Percentiles rank a stretch among this genome's conserved stretches.
Conservation (phyloP, 306 rosid genomes). For the Pyrus bretschneideri region DNA sequence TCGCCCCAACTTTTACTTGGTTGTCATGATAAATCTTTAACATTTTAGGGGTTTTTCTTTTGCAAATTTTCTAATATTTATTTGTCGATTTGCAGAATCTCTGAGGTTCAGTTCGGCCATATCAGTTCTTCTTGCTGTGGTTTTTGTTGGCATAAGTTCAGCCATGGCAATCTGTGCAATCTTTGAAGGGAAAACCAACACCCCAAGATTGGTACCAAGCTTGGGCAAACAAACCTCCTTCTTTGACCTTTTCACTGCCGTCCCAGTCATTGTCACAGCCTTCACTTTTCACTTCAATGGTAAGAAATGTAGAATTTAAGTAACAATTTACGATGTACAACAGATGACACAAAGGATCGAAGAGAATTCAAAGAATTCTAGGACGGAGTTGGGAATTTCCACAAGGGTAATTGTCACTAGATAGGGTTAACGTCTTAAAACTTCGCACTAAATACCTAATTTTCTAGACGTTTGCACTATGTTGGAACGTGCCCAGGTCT, state of each 20-base stretch:
- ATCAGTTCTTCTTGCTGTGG: constrained; percentile 71
- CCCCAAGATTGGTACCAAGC: constrained; percentile 61
- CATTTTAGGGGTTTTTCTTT: background rate
- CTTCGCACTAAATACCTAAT: too few relatives aligned
- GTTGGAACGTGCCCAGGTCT: too few relatives aligned
- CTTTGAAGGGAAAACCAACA: constrained; percentile 58
- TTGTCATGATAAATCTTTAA: too few relatives aligned
- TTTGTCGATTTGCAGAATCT: constrained; percentile 36
- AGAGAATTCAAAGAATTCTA: too few relatives aligned
- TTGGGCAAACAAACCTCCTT: constrained; percentile 56
- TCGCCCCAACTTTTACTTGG: too few relatives aligned
- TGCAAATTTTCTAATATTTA: too few relatives aligned
- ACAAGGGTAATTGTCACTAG: too few relatives aligned
- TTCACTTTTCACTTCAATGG: constrained; percentile 94
- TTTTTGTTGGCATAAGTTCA: constrained; percentile 77
- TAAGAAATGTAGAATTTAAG: constrained; percentile 2
- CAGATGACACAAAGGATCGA: too few relatives aligned
- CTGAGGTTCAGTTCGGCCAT: constrained; percentile 75
- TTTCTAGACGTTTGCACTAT: too few relatives aligned
- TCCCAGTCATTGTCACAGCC: constrained; percentile 87
- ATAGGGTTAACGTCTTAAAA: too few relatives aligned
- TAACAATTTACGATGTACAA: too few relatives aligned
- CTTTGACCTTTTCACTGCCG: constrained; percentile 90
- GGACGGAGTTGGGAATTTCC: too few relatives aligned
- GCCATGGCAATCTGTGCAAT: constrained; percentile 61